phyloP scores from a whole-genome alignment of 2,329 filamentous ascomycete species.

The Colletotrichum orbiculare region DNA sequence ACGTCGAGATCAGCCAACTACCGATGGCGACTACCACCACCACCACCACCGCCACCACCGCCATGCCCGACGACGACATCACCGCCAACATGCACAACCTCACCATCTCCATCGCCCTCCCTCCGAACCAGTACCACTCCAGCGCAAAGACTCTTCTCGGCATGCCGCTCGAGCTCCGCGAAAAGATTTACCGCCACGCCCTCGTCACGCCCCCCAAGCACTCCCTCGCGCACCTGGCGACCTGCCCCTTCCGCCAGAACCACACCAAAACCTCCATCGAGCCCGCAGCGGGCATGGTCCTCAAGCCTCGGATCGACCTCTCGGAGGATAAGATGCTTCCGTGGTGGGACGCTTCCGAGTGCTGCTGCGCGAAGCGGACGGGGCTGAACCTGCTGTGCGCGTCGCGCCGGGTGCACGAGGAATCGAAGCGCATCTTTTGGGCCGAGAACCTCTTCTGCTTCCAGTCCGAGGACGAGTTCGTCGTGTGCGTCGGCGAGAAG shows the following conservation, averaged over 20 bases:
- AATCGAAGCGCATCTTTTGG: conserved; percentile 31
- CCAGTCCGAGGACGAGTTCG: conserved; percentile 23
- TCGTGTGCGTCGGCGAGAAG: conserved; percentile 12
- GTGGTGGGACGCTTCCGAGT: not conserved
- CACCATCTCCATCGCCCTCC: conserved; percentile 18
- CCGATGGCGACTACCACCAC: not conserved
- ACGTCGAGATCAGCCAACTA: no score
- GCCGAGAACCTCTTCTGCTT: conserved; percentile 24
- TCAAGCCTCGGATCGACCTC: conserved; percentile 1
- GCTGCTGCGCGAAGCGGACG: conserved; percentile 23
- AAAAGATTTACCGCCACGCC: conserved; percentile 12
- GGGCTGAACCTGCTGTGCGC: conserved; percentile 21
- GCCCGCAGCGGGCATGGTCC: conserved; percentile 22
- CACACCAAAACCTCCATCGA: conserved; percentile 21
- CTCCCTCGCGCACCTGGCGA: not conserved
- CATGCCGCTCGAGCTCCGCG: conserved; percentile 30
- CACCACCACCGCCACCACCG: not conserved
- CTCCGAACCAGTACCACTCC: conserved; percentile 15
- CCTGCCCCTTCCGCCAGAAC: conserved; percentile 28
- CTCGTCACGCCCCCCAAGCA: conserved; percentile 25
- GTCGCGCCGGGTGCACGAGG: conserved; percentile 18
- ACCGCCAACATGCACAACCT: not conserved
- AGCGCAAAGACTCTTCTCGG: conserved; percentile 29
- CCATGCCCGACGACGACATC: not conserved
- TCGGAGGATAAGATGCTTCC: not conserved